Conservation (phyloP, 306 rosid genomes). For the Chamaecrista fasciculata region DNA sequence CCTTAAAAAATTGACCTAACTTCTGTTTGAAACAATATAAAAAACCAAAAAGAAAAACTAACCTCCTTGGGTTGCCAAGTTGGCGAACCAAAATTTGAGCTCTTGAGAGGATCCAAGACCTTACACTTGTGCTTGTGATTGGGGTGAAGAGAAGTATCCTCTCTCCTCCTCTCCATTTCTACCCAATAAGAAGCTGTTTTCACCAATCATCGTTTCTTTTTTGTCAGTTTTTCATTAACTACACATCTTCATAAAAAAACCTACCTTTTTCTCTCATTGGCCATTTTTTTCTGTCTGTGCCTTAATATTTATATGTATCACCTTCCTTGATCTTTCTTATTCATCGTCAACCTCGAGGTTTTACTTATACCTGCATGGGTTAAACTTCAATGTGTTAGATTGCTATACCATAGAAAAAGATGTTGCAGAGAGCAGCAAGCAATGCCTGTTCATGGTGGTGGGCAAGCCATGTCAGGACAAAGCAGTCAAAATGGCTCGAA, state of each 20-base stretch:
- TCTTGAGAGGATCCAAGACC: slow-evolving; percentile 31
- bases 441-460: slow-evolving; percentile 99
- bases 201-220: slow-evolving; percentile 29
- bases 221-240: slow-evolving; percentile 11
- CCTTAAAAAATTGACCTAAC: background rate
- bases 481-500: slow-evolving; percentile 99
- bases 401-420: slow-evolving; percentile 29
- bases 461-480: slow-evolving; percentile 96
- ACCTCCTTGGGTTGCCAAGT: slow-evolving; percentile 10
- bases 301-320: background rate
- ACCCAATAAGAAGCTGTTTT: slow-evolving; percentile 27
- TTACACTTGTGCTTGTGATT: slow-evolving; percentile 44
- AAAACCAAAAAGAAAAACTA: too few relatives aligned
- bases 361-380: slow-evolving; percentile 31
- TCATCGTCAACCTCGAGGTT: slow-evolving; percentile 25
- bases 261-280: background rate
- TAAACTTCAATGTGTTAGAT: slow-evolving; percentile 32
- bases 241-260: background rate
- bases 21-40: background rate
- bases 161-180: slow-evolving; percentile 54
- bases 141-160: too few relatives aligned
- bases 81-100: slow-evolving; percentile 18
- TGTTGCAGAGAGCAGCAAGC: slow-evolving; percentile 95
- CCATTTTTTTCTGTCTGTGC: slow-evolving; percentile 18
- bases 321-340: slow-evolving; percentile 12